Conservation (phyloP, 2,329 filamentous ascomycete species). For the Fusarium protoensiforme region DNA sequence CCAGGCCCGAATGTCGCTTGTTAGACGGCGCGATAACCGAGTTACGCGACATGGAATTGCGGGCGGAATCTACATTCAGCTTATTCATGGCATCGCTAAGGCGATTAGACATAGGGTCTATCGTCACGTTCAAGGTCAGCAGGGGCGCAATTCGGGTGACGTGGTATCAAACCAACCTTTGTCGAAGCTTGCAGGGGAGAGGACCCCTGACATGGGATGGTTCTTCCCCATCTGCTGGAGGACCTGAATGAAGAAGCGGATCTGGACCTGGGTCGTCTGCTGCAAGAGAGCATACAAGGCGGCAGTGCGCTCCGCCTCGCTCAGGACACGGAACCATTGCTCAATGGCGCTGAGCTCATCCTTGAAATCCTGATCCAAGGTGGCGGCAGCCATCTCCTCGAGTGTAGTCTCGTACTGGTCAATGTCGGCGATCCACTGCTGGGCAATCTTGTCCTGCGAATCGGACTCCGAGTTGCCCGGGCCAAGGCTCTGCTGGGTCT, state of each 20-base stretch:
- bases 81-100: slow-evolving; percentile 97
- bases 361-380: slow-evolving; percentile 99
- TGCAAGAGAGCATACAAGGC: slow-evolving; percentile 95
- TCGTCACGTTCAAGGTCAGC: slow-evolving; percentile 21
- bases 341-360: slow-evolving; percentile 98
- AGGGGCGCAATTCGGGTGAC: neutral
- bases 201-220: slow-evolving; percentile 94
- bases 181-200: slow-evolving; percentile 96
- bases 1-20: slow-evolving; percentile 95
- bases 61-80: slow-evolving; percentile 85
- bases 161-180: slow-evolving; percentile 72
- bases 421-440: slow-evolving; percentile 99
- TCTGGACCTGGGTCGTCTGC: slow-evolving; percentile 98
- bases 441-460: slow-evolving; percentile 89
- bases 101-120: slow-evolving; percentile 97
- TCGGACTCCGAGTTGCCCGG: slow-evolving; percentile 79
- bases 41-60: slow-evolving; percentile 86
- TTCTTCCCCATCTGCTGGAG: slow-evolving; percentile 99
- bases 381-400: slow-evolving; percentile 98
- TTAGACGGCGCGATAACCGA: slow-evolving; percentile 80
- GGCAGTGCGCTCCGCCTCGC: slow-evolving; percentile 95
- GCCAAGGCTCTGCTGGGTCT: slow-evolving; percentile 73
- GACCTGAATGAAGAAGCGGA: slow-evolving; percentile 98
- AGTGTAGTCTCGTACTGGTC: slow-evolving; percentile 99
- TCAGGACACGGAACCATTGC: slow-evolving; percentile 98